Base-by-base conservation (phyloP, 257 asterid genomes). In the Solanum etuberosum region DNA sequence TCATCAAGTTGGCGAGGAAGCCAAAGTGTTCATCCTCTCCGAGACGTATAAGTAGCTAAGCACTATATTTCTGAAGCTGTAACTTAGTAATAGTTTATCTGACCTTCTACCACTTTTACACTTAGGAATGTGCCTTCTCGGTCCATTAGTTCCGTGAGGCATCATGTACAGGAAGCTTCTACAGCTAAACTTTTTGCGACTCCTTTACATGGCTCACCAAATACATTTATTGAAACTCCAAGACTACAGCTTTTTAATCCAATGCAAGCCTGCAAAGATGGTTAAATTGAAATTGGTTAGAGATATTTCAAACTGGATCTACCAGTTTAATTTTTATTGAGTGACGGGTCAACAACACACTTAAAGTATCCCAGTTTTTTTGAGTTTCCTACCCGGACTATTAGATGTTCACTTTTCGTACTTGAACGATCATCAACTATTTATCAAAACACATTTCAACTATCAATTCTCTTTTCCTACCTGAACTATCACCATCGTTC, bases 121-220 rank as follows among this genome's bases (percentile, higher is more conserved):
- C 85, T 81, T 20, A 46, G 85, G 20, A 31, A 48, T 32, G 29
- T 32, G 31, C 85, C 38, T 81, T 81, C 31, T 32, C 70, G 21
- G 85, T 81, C 42, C 85, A 81, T 48, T 21, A 11, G 70, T 48
- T 48, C 31, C 32, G 5, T 21, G 54, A 57, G 77, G 87, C 84
- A 76, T 93, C 91, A 94, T 77, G 91, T 82, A 90, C 99, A 96
- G 7, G 96, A 92, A 87, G 96, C 98, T 90, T 96, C 98, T 68
- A 95, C 97, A 83, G 95, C 98, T 88, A 96, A 93, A 89, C 94
- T 91, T 85, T 94, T 94, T 2, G 90, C 84, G 85, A 91, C 85
- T 63, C 96, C 96, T 37, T 77, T 87, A 88, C 99, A 96, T 4
- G 99, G 98, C 48, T 96, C 95, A 12, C 99, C 98, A 85, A 96